Percentiles rank a stretch among this genome's conserved stretches.
phyloP scores from a whole-genome alignment of 140 eudicot genomes.

The Oenanthe javanica region DNA sequence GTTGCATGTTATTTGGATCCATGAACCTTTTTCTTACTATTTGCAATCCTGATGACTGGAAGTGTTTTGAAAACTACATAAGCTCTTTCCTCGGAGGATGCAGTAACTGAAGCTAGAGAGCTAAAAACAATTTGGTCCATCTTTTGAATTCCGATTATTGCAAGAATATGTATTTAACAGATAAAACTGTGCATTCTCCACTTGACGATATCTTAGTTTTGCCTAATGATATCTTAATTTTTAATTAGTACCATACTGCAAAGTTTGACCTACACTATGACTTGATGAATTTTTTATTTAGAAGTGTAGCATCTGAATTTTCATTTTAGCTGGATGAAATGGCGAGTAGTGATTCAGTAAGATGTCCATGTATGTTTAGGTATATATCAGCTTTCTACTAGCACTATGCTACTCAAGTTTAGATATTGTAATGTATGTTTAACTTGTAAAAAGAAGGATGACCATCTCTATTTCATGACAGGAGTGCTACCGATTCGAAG shows the following conservation, averaged over 20 bases:
- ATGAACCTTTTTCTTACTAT: conserved; percentile 8
- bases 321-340: conserved; percentile 36
- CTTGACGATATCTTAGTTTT: background rate
- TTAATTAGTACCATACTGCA: conserved; percentile 1
- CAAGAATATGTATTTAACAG: conserved; percentile 44
- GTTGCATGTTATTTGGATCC: background rate
- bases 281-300: conserved; percentile 31
- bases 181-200: conserved; percentile 33
- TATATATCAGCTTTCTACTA: too few species aligned
- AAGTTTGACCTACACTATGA: conserved; percentile 41
- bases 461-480: too few species aligned
- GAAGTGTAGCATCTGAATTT: conserved; percentile 41
- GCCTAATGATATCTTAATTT: background rate
- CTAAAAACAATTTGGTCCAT: conserved; percentile 23
- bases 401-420: too few species aligned
- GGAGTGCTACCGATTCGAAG: too few species aligned
- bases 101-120: conserved; percentile 34
- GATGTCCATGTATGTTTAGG: conserved; percentile 36
- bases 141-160: conserved; percentile 31
- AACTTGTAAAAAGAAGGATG: too few species aligned
- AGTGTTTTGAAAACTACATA: conserved; percentile 61
- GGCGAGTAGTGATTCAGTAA: conserved; percentile 35
- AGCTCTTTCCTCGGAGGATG: conserved; percentile 80
- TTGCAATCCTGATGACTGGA: conserved; percentile 93
- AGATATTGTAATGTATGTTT: too few species aligned